These are phyloP conservation scores for Akanthomyces dipterigenus DNA, from an alignment of 2,329 filamentous ascomycete genomes.

Conservation along the genomic window DNA sequence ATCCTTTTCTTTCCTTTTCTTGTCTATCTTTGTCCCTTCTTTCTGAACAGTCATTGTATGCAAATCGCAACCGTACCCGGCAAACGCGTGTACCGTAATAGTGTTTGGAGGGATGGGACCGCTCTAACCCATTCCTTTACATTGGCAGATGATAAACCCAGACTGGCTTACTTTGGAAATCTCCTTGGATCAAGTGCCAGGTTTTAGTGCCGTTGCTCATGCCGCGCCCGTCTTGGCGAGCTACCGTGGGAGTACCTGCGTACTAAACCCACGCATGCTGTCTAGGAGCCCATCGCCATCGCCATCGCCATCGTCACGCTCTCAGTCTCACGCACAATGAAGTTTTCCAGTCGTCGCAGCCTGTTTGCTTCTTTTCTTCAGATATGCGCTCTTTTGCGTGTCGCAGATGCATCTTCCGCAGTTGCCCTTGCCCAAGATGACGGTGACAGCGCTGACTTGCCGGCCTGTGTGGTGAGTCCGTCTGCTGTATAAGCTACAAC, in stretches of 20 bases:
- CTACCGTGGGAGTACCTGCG: no score
- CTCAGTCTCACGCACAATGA: not conserved
- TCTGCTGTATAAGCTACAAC: not conserved
- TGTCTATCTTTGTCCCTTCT: no score
- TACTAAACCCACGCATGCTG: not conserved
- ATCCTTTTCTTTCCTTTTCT: no score
- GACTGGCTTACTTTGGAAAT: no score
- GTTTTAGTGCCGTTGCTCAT: not conserved
- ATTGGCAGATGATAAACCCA: not conserved
- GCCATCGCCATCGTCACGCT: not conserved
- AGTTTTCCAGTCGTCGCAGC: not conserved
- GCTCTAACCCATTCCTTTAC: not conserved
- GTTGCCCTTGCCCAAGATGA: not conserved
- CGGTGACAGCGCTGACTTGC: not conserved
- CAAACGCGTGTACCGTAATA: not conserved
- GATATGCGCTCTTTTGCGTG: not conserved
- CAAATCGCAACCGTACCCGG: no score
- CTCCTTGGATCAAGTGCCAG: not conserved
- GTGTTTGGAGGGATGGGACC: not conserved
- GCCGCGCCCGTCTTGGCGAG: no score
- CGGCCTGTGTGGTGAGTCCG: not conserved
- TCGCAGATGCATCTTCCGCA: not conserved
- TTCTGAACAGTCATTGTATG: no score
- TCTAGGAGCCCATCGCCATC: not conserved
- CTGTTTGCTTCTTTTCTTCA: not conserved